phyloP scores from a whole-genome alignment of 2,329 filamentous ascomycete species.

The Chalaropsis thielavioides region DNA sequence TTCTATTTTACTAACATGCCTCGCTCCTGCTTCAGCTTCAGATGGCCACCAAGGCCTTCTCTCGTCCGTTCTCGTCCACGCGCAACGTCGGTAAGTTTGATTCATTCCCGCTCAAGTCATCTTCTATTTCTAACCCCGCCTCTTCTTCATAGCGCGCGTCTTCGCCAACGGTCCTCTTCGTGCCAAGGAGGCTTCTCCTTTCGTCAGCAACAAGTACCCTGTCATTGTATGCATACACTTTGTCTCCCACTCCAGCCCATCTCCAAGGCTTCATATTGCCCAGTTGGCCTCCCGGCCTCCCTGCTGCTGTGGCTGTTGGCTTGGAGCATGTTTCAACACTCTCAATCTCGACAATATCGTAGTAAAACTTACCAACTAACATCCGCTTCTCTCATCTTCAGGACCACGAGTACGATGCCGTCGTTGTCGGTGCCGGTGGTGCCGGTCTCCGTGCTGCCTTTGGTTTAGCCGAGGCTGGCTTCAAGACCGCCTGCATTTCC shows the following conservation, averaged over 20 bases:
- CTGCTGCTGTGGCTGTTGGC: no score
- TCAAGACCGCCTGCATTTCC: conserved; percentile 77
- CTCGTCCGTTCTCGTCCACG: conserved; percentile 76
- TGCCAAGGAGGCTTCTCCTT: conserved; percentile 83
- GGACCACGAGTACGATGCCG: conserved; percentile 97
- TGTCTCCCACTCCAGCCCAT: not conserved
- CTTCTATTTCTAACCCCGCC: not conserved
- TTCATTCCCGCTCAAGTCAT: not conserved
- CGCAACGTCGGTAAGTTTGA: conserved; percentile 53
- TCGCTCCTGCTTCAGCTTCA: conserved; percentile 2
- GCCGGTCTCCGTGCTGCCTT: conserved; percentile 71
- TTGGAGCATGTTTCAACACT: no score
- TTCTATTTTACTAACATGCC: conserved; percentile 6
- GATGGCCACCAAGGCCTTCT: conserved; percentile 37
- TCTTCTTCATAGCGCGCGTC: conserved; percentile 51
- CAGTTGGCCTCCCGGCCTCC: not conserved
- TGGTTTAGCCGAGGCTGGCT: conserved; percentile 73
- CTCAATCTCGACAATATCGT: no score
- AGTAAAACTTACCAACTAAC: not conserved
- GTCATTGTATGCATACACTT: conserved; percentile 58
- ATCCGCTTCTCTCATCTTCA: conserved; percentile 27
- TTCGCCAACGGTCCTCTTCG: conserved; percentile 73
- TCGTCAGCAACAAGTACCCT: conserved; percentile 79
- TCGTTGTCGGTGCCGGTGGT: conserved; percentile 79
- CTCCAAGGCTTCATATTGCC: not conserved